Evolutionary conservation across 371 early-diverging fungal species (phyloP).

Genomic region (Rhizopus sp.): DNA sequence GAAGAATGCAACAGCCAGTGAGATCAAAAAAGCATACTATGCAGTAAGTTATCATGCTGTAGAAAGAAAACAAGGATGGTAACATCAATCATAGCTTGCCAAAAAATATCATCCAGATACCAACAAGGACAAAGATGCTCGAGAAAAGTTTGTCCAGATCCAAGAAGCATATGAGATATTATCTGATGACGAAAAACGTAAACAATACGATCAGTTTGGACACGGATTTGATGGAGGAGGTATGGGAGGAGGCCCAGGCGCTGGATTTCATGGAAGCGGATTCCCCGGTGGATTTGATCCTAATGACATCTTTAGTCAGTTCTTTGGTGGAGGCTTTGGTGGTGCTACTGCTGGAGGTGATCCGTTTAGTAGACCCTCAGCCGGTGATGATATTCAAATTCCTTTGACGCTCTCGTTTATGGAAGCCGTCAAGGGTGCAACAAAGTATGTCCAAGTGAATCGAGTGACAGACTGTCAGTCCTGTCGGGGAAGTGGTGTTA

Average conservation of each 20-base stretch:
- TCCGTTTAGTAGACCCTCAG: conserved; percentile 18
- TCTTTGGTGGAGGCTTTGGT: conserved; percentile 69
- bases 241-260: conserved; percentile 5
- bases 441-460: conserved; percentile 60
- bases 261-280: conserved; percentile 25
- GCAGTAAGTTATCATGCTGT: conserved; percentile 42
- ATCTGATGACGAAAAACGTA: conserved; percentile 86
- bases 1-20: conserved; percentile 73
- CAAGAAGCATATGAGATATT: conserved; percentile 96
- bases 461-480: conserved; percentile 69
- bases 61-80: conserved; percentile 1
- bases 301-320: conserved; percentile 67
- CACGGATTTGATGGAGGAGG: conserved; percentile 35
- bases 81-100: conserved; percentile 63
- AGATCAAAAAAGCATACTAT: conserved; percentile 96
- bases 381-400: conserved; percentile 53
- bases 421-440: conserved; percentile 85
- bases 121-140: conserved; percentile 84
- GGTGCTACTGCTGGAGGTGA: conserved; percentile 36
- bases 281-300: conserved; percentile 63
- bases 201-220: conserved; percentile 89
- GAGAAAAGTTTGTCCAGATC: conserved; percentile 93
- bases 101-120: conserved; percentile 97
- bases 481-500: conserved; percentile 82
- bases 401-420: conserved; percentile 74